Percentiles rank a stretch among this genome's conserved stretches.
Conservation (phyloP, 805 yeast genomes). For the Alloascoidea hylecoeti region DNA sequence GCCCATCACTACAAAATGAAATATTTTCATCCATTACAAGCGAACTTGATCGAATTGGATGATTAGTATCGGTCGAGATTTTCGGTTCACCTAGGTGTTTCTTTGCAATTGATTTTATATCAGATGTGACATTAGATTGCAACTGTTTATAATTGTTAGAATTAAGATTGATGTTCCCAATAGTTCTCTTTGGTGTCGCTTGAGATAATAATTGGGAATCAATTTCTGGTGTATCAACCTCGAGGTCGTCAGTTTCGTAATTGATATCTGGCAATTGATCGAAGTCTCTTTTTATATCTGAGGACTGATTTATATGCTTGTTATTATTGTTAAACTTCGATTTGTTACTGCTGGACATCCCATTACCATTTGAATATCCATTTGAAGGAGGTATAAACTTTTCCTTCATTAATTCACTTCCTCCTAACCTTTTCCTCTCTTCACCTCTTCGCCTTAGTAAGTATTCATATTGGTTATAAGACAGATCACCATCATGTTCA, state of each 20-base stretch:
- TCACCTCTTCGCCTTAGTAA: background rate
- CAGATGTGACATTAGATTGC: background rate
- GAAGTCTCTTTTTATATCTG: background rate
- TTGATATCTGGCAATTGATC: constrained; percentile 1
- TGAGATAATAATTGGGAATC: no score
- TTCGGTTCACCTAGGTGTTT: background rate
- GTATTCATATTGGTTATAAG: background rate
- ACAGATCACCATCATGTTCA: constrained; percentile 2
- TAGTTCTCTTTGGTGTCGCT: background rate
- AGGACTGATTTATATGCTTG: background rate
- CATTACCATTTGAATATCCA: no score
- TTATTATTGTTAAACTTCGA: background rate
- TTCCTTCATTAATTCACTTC: no score
- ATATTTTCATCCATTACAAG: no score
- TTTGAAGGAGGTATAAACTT: no score
- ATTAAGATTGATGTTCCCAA: background rate
- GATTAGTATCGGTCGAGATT: background rate
- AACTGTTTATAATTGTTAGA: no score
- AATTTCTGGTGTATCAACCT: background rate
- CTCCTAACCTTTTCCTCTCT: background rate
- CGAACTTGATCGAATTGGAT: no score
- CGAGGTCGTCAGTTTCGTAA: background rate
- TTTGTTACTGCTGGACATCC: background rate
- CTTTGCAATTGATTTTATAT: background rate
- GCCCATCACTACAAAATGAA: background rate